Evolutionary conservation across 495 filamentous ascomycete genomes (phyloP).

Genomic region (Stereocaulon alpinum): DNA sequence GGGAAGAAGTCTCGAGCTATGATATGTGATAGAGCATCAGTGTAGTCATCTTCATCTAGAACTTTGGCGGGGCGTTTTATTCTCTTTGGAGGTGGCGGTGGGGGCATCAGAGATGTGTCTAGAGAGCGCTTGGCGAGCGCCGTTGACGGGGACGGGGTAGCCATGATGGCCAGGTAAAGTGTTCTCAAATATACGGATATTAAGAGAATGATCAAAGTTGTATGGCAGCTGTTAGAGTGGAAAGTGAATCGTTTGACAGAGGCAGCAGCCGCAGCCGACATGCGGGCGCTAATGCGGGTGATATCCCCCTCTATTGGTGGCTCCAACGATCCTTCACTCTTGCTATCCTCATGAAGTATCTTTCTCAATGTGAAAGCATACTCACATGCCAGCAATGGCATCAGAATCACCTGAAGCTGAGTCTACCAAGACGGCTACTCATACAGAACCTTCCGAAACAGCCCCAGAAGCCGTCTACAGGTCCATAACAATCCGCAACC

Average conservation of each 20-base stretch:
- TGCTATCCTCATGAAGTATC: neutral
- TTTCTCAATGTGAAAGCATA: neutral
- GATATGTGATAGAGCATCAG: slow-evolving; percentile 80
- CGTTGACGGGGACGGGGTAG: slow-evolving; percentile 20
- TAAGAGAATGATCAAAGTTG: neutral
- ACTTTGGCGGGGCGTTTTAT: slow-evolving; percentile 87
- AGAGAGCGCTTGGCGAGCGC: slow-evolving; percentile 54
- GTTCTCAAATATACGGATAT: neutral
- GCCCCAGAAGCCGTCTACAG: neutral
- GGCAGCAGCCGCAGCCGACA: neutral
- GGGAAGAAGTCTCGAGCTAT: slow-evolving; percentile 97
- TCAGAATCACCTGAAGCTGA: neutral
- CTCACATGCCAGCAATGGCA: neutral
- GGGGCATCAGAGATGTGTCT: slow-evolving; percentile 75
- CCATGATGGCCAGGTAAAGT: slow-evolving; percentile 10
- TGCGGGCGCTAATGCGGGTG: neutral
- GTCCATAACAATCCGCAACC: slow-evolving; percentile 35
- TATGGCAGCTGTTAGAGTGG: neutral
- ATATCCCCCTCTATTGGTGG: neutral
- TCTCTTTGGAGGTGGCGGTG: slow-evolving; percentile 76
- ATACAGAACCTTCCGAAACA: neutral
- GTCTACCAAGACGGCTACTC: no score
- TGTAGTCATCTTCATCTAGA: slow-evolving; percentile 91
- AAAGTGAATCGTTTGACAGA: neutral
- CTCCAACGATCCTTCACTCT: neutral